Base-by-base conservation (phyloP, 371 early-diverging fungal species). In the Rhizopus microsporus region DNA sequence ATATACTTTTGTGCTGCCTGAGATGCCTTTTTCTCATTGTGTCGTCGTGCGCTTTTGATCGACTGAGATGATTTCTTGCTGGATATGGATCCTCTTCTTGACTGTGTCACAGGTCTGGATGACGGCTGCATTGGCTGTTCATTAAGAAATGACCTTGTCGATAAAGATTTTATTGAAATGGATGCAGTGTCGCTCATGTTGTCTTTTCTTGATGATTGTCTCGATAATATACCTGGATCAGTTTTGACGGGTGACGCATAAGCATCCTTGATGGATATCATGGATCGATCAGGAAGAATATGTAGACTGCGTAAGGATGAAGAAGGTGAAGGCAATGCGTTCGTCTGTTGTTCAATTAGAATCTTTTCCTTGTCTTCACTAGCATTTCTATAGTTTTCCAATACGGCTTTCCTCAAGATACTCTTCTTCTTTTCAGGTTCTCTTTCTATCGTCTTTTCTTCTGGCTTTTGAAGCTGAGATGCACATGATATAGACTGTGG, bases 1-100 rank as follows among this genome's bases (percentile, higher is more conserved):
- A 66, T 56, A 34, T 74, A 74, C 40, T 64, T 66, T 48, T 64
- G 63, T 0, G 59, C 56, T 6, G 50, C 53, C 30, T 43, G 33
- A 30, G 23, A 52, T 16, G 34, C 31, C 8, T 53, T 53, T 23
- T 35, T 63, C 6, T 51, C 52, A n/a, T 56, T 58, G 29, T 30
- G 45, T 31, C 37, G 32, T 13, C 56, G 53, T 34, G 59, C 7
- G 12, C 59, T 54, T 40, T 47, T 60, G 12, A 45, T 23, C 1
- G 57, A 60, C 10, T 34, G 40, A 16, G 61, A 51, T n/a, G 63
- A 67, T 44, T 51, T 46, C 51, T 59, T 67, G 16, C 63, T 66
- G 5, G 67, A 66, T 2, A 49, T 45, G 33, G 67, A 54, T 44
- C 32, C 13, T 33, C 32, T 30, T 37, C 56, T 44, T 17, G 56